Percentiles rank a stretch among this genome's conserved stretches.
Conservation (phyloP, 2,329 filamentous ascomycete genomes). For the Aspergillus pseudoglaucus region DNA sequence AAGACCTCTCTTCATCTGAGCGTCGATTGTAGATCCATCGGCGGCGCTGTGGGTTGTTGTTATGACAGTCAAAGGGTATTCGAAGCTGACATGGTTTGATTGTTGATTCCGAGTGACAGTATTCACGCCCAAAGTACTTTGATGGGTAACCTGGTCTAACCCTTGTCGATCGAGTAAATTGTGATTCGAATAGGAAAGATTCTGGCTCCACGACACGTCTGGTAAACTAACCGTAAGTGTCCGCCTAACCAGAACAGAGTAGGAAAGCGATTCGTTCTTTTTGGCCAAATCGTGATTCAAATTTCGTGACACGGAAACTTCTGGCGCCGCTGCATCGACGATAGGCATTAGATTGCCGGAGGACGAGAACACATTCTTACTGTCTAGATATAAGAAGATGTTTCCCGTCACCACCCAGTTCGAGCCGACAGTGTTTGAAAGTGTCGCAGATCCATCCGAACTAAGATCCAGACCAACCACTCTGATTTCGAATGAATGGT, state of each 20-base stretch:
- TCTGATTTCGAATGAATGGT: constrained; percentile 62
- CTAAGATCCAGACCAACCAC: constrained; percentile 60
- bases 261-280: constrained; percentile 54
- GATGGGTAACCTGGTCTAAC: constrained; percentile 47
- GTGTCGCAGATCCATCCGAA: constrained; percentile 39
- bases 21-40: constrained; percentile 45
- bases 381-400: constrained; percentile 68
- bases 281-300: constrained; percentile 37
- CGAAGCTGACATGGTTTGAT: constrained; percentile 41
- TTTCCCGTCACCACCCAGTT: constrained; percentile 75
- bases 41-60: constrained; percentile 46
- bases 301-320: constrained; percentile 41
- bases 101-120: constrained; percentile 26
- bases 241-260: constrained; percentile 53
- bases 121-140: constrained; percentile 44
- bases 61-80: constrained; percentile 54
- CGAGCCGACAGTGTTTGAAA: constrained; percentile 53
- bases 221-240: constrained; percentile 48
- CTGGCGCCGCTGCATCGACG: constrained; percentile 36
- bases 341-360: constrained; percentile 16
- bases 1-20: constrained; percentile 45
- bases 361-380: constrained; percentile 13
- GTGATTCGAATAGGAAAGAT: constrained; percentile 50
- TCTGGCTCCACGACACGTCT: constrained; percentile 52
- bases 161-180: constrained; percentile 51